Conservation (phyloP, 805 yeast genomes). For the Pichia pseudocactophila region DNA sequence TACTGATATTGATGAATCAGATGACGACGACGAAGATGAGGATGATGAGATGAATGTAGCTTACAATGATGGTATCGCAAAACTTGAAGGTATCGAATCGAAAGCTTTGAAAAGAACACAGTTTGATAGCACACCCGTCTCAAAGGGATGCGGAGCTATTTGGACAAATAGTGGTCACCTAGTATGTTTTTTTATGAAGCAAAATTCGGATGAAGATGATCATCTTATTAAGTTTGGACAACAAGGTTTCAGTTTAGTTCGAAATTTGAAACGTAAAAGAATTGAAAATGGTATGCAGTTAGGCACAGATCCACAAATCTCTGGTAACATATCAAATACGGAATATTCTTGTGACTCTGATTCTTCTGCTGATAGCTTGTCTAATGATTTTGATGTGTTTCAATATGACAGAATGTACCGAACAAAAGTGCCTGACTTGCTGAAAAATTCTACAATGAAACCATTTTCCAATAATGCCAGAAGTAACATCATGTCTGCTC, state of each 20-base stretch:
- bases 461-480: slow-evolving; percentile 19
- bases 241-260: slow-evolving; percentile 39
- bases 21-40: slow-evolving; percentile 23
- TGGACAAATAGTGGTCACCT: slow-evolving; percentile 77
- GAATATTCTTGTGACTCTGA: slow-evolving; percentile 25
- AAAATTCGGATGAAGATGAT: slow-evolving; percentile 34
- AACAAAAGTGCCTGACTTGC: slow-evolving; percentile 44
- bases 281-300: slow-evolving; percentile 17
- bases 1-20: slow-evolving; percentile 19
- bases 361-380: slow-evolving; percentile 48
- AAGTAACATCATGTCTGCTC: slow-evolving; percentile 28
- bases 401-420: slow-evolving; percentile 46
- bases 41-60: slow-evolving; percentile 16
- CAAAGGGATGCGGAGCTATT: slow-evolving; percentile 87
- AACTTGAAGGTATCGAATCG: slow-evolving; percentile 2
- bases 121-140: slow-evolving; percentile 80
- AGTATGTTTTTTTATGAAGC: slow-evolving; percentile 72
- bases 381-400: slow-evolving; percentile 60
- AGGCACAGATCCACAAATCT: slow-evolving; percentile 1
- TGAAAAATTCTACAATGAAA: slow-evolving; percentile 29
- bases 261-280: slow-evolving; percentile 23
- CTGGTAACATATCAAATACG: slow-evolving; percentile 9
- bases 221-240: slow-evolving; percentile 42
- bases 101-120: slow-evolving; percentile 20
- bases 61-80: slow-evolving; percentile 22